Evolutionary conservation across 192 early-diverging fungal species (phyloP).

Genomic region (Chytriomyces confervae): DNA sequence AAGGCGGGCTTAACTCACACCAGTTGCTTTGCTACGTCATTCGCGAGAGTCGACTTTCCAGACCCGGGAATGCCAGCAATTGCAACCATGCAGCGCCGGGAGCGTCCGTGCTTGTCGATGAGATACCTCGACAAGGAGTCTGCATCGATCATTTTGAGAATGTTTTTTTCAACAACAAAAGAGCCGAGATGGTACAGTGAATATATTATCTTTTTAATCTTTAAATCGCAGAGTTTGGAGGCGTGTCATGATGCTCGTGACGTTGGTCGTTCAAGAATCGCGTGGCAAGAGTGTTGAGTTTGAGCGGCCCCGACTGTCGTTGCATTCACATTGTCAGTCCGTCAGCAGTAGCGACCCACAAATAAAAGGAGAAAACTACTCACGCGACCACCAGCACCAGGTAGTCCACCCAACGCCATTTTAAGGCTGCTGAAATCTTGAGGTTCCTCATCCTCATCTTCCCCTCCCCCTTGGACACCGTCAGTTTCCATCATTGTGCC

Average conservation of each 20-base stretch:
- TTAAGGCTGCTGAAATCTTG: not conserved
- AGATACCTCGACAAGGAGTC: no score
- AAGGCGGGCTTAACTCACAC: not conserved
- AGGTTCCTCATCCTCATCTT: not conserved
- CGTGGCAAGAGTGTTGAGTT: constrained; percentile 18
- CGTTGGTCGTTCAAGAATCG: not conserved
- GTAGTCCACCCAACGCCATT: not conserved
- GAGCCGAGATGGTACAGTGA: no score
- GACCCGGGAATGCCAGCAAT: constrained; percentile 52
- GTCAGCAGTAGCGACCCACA: not conserved
- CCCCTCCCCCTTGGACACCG: not conserved
- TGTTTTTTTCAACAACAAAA: no score
- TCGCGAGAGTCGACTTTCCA: constrained; percentile 53
- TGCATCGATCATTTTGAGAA: no score
- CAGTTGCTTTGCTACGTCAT: constrained; percentile 18
- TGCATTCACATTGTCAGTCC: not conserved
- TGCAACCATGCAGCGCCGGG: constrained; percentile 17
- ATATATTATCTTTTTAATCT: not conserved
- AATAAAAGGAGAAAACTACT: not conserved
- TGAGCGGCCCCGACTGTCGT: not conserved
- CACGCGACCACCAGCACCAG: constrained; percentile 5
- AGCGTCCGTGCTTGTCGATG: not conserved
- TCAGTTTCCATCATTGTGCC: not conserved
- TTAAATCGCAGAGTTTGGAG: constrained; percentile 29
- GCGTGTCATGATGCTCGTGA: constrained; percentile 1